Evolutionary conservation across 441 rosid genomes (phyloP), one percentile per base, ranked within the genome.

Genomic region (Erodium texanum): DNA sequence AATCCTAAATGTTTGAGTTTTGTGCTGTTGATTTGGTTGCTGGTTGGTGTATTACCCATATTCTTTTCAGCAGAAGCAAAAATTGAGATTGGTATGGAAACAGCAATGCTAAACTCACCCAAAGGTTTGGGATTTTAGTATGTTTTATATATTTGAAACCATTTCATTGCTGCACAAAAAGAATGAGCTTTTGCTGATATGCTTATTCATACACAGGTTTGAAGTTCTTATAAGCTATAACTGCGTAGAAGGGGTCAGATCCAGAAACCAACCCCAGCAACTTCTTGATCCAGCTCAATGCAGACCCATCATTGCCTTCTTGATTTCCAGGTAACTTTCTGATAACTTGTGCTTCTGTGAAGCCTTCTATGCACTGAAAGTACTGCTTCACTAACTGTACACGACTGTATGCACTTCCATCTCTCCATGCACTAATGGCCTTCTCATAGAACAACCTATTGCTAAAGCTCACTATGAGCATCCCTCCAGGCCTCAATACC

Each of bases 381-480:
- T 93, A 90, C 67, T 90, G 96, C 74, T 82, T 77, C 15, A 89
- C 93, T 41, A 93, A 75, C 67, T 89, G 98, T 3, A 79, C 68
- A 20, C 94, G 74, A 73, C 96, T 67, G 27, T 87, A 93, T 12
- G 77, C 93, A 50, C 71, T 82, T 66, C 96, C 98, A 19, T 93
- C 96, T 80, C 97, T 78, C 98, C 97, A 90, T 23, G 82, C 81
- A 65, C 77, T 76, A 36, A 89, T 81, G 29, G 93, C 96, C 82
- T 93, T 93, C 80, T 93, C 96, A 63, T 87, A 89, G 79, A 93
- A 93, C 80, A 90, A 79, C 36, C 96, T 75, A 74, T 86, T 93
- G 91, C 97, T 93, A 65, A 93, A 90, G 82, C 97, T 86, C 68
- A 83, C 92, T 20, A 90, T 83, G 68, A 87, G 82, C 19, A 81